These are phyloP conservation scores for Lasiosphaeria ovina DNA, from an alignment of 495 filamentous ascomycete genomes.

Conservation along the genomic window DNA sequence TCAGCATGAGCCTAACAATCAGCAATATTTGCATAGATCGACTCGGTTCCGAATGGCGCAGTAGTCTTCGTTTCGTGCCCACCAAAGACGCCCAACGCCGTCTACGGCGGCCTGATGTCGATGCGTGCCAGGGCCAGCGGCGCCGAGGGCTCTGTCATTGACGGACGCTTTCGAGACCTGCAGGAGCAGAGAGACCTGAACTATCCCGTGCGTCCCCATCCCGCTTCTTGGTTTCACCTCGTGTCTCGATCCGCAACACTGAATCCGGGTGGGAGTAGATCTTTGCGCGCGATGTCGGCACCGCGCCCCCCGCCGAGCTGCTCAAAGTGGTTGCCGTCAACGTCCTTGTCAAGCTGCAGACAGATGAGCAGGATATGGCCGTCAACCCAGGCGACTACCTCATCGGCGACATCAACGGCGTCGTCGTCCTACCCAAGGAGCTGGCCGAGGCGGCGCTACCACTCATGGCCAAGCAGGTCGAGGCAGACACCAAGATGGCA, in stretches of 20 bases:
- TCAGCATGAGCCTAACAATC: not conserved
- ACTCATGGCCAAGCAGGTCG: constrained; percentile 49
- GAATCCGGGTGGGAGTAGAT: constrained; percentile 24
- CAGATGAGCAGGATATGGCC: constrained; percentile 44
- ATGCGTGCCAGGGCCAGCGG: constrained; percentile 49
- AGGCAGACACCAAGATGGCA: constrained; percentile 54
- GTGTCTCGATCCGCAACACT: constrained; percentile 10
- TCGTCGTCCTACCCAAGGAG: constrained; percentile 46
- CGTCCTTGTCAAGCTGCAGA: constrained; percentile 38
- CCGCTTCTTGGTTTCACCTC: not conserved
- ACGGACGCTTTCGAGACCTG: constrained; percentile 58
- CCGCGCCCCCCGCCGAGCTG: constrained; percentile 46
- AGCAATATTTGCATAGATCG: constrained; percentile 40
- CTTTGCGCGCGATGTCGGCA: constrained; percentile 55
- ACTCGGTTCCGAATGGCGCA: constrained; percentile 48
- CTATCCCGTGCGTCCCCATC: constrained; percentile 37
- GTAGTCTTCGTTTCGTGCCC: constrained; percentile 59
- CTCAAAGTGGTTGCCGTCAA: constrained; percentile 47
- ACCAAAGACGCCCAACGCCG: constrained; percentile 50
- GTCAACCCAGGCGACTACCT: constrained; percentile 58
- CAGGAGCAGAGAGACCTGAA: constrained; percentile 56
- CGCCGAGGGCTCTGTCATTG: constrained; percentile 49
- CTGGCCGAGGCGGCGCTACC: constrained; percentile 47
- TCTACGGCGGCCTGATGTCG: constrained; percentile 61
- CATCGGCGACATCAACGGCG: constrained; percentile 56